phyloP scores from a whole-genome alignment of 2,329 filamentous ascomycete genomes.

The Lithohypha guttulata region DNA sequence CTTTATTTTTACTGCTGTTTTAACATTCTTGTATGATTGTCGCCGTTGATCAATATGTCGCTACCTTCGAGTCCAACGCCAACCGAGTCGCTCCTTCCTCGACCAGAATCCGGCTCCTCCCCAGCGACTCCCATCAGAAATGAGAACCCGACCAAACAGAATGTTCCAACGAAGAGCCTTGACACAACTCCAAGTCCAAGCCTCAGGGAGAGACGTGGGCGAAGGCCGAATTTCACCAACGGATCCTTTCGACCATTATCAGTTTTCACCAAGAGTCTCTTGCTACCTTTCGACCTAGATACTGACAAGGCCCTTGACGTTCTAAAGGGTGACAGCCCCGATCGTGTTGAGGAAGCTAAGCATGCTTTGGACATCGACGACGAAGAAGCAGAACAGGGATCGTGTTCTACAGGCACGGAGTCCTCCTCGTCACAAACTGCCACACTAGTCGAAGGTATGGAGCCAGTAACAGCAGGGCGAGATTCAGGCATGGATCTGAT shows the following conservation, averaged over 20 bases:
- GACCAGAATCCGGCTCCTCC: background rate
- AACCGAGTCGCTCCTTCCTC: background rate
- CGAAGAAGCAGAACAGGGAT: background rate
- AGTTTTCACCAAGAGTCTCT: conserved; percentile 12
- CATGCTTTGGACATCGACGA: background rate
- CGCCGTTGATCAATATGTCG: background rate
- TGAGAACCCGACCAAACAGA: background rate
- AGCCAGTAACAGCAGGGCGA: background rate
- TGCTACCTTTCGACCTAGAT: conserved; percentile 17
- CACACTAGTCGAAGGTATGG: background rate
- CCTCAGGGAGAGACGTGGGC: conserved; percentile 8
- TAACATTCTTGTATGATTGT: background rate
- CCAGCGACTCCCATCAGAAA: conserved; percentile 2
- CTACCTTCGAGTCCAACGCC: background rate
- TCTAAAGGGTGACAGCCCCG: conserved; percentile 9
- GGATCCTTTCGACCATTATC: conserved; percentile 15
- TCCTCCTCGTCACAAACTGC: background rate
- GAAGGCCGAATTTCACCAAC: conserved; percentile 4
- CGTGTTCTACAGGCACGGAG: background rate
- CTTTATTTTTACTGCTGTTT: too few species aligned
- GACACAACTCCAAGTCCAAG: conserved; percentile 1
- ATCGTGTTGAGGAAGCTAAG: conserved; percentile 7
- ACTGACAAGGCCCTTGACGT: conserved; percentile 12
- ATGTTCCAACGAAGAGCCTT: background rate
- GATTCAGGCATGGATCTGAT: conserved; percentile 7